phyloP scores from a whole-genome alignment of 176 grass and related monocot genomes.

The Secale cereale region DNA sequence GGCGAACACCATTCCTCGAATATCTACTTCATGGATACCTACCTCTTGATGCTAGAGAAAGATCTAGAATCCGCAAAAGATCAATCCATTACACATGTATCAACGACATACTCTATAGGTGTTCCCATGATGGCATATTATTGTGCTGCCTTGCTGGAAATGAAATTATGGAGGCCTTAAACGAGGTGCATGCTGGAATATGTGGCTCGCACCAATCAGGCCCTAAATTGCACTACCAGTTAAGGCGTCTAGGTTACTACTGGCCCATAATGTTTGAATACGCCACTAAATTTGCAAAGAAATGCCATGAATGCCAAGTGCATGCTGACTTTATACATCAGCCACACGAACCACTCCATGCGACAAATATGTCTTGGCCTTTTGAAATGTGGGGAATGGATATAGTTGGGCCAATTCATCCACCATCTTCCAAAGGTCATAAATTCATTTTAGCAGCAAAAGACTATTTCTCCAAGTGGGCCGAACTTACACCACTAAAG shows the following conservation, averaged over 20 bases:
- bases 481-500: no score
- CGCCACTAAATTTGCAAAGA: neutral
- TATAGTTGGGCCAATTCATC: neutral
- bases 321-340: conserved; percentile 2
- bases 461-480: no score
- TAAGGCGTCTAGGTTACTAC: neutral
- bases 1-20: no score
- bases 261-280: neutral
- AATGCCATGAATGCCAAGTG: neutral
- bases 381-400: conserved; percentile 22
- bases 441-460: no score
- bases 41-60: neutral
- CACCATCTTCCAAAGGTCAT: no score
- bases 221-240: no score
- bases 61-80: neutral
- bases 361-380: neutral
- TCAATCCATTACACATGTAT: neutral
- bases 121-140: no score
- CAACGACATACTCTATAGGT: no score
- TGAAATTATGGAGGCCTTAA: no score
- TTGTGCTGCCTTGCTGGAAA: no score
- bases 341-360: neutral
- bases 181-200: no score
- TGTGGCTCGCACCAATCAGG: no score
- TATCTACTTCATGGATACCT: neutral